Conservation (phyloP, 2,329 filamentous ascomycete species). For the Drechslerella stenobrocha region DNA sequence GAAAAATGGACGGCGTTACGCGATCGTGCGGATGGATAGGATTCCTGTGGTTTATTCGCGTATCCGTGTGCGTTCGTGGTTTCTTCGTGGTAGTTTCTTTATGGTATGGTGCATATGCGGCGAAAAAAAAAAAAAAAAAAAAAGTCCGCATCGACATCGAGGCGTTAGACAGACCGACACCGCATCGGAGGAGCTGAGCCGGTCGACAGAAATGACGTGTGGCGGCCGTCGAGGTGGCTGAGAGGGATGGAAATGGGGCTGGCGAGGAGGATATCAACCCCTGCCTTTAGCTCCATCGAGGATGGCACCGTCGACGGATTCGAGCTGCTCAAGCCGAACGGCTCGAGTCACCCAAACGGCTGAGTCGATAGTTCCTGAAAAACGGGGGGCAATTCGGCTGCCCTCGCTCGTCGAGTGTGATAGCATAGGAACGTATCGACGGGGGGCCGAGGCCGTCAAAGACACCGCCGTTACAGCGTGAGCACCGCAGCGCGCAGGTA, state of each 20-base stretch:
- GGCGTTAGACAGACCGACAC: background rate
- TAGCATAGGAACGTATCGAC: too few relatives aligned
- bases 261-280: conserved; percentile 19
- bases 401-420: background rate
- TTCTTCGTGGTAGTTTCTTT: too few relatives aligned
- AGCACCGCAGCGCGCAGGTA: too few relatives aligned
- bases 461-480: background rate
- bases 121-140: background rate
- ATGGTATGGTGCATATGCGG: too few relatives aligned
- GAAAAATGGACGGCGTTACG: conserved; percentile 8
- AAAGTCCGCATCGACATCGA: conserved; percentile 3
- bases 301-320: conserved; percentile 26
- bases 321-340: conserved; percentile 34
- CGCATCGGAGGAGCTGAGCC: background rate
- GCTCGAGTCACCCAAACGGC: conserved; percentile 37
- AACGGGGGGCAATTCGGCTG: conserved; percentile 13
- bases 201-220: background rate
- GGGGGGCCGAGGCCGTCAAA: conserved; percentile 13
- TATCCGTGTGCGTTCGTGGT: too few relatives aligned
- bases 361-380: conserved; percentile 24
- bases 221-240: conserved; percentile 15
- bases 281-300: conserved; percentile 27
- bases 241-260: conserved; percentile 27
- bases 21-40: background rate
- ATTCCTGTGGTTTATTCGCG: too few relatives aligned